Evolutionary conservation across 441 rosid genomes (phyloP), one percentile per base, ranked within the genome.

Genomic region (Arabidopsis lyrata): DNA sequence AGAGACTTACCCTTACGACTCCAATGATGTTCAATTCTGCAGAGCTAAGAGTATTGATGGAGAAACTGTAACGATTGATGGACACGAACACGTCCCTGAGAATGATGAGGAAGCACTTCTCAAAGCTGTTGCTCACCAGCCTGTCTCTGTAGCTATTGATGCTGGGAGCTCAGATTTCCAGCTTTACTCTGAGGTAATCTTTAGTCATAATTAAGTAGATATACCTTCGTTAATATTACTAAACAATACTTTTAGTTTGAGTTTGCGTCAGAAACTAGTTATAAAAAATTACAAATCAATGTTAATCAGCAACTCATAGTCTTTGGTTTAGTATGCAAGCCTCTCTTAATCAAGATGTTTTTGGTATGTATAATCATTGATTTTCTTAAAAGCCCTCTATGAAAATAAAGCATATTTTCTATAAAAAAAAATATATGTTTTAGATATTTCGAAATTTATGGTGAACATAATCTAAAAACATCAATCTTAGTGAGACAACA

Each of bases 91-190:
- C 5, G 94, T 94, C 5, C 94, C 93, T 1, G 85, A 63, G 20
- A 86, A 87, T 22, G 70, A 90, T 2, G 97, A 92, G 79, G 84
- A 80, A 59, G 92, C 94, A 3, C 80, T 90, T 60, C 90, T 76
- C 8, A 87, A 88, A 79, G 94, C 90, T 7, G 94, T 67, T 3
- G 92, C 94, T 5, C 77, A 90, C 59, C 97, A 94, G 69, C 97
- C 92, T n/a, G 85, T 90, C 6, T 84, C 97, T 5, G 97, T 92
- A 15, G 94, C 97, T 54, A 89, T 94, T 12, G 97, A 94, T 47
- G 91, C 92, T 8, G 91, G 91, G 4, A 85, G 95, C 63, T 74
- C 85, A 2, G 95, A 92, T 72, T 85, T 92, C 47, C 97, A 94
- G 80, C 87, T 94, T 82, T 94, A 94, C 86, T 90, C 92, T 1